Evolutionary conservation across 768 basidiomycete species (phyloP), one percentile per base, ranked within the genome.

Genomic region (Kwoniella botswanensis): DNA sequence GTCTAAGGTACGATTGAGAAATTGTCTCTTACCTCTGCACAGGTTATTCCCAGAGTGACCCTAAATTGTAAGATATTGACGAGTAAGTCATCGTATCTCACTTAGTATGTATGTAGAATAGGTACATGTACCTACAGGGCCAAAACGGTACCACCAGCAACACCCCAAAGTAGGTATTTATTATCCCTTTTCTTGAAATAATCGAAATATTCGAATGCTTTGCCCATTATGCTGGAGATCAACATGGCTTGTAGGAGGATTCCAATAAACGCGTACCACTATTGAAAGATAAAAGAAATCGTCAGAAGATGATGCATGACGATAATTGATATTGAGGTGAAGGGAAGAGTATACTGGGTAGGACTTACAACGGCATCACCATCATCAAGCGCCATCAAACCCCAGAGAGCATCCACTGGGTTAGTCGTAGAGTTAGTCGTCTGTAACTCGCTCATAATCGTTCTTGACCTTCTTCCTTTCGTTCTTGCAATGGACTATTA

Each of bases 161-260:
- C 15, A 24, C 24, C 57, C 21, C 26, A 58, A 18, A 58, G 46
- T 2, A 62, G 5, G 29, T 62, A 50, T 12, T 18, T 26, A 46
- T 62, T 50, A 44, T 44, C 60, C 42, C 60, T 62, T 11, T 62
- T 43, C n/a, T 62, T 62, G 60, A 62, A 62, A 44, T 58, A 58
- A 58, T 58, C 57, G 26, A 58, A 35, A 58, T 58, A 58, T 58
- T 58, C 57, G 7, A 58, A 24, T 58, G 57, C 29, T 18, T 58
- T 58, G 7, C 57, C 57, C 12, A 58, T 15, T 6, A 58, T 58
- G 18, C 57, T 58, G 11, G 57, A 58, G 2, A 58, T 58, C 13
- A 58, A 24, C 57, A 58, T 58, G 15, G 57, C 57, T 58, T 58
- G 57, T 58, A 58, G 26, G 18, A 58, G 21, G 60, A 62, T 62